These are phyloP conservation scores for Fusarium verticillioides DNA, from an alignment of 2,329 filamentous ascomycete species.

Conservation along the genomic window DNA sequence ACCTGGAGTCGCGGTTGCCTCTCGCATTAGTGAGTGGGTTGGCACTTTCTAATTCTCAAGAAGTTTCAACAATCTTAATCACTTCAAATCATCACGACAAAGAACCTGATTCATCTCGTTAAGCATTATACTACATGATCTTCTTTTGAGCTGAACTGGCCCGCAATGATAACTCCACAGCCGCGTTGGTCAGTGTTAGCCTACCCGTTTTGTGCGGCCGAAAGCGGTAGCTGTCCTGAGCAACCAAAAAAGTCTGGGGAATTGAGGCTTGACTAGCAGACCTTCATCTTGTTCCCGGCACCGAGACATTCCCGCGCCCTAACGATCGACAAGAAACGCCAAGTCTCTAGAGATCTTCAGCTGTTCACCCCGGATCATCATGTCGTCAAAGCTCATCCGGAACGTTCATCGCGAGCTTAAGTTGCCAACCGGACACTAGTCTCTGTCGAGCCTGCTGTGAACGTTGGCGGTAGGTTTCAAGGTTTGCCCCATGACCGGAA, in stretches of 20 bases:
- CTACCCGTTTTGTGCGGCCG: constrained; percentile 9
- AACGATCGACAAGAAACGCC: constrained; percentile 1
- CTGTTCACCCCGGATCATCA: constrained; percentile 1
- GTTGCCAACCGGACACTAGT: neutral
- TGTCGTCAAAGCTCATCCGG: neutral
- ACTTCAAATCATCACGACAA: too few species aligned
- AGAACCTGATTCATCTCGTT: neutral
- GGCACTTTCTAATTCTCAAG: neutral
- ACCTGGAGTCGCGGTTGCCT: neutral
- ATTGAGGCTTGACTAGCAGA: constrained; percentile 16
- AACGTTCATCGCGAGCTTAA: neutral
- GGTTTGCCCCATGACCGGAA: constrained; percentile 6
- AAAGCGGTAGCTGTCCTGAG: constrained; percentile 2
- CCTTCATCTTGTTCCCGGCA: neutral
- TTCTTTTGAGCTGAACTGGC: neutral
- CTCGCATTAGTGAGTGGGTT: too few species aligned
- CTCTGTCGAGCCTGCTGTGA: neutral
- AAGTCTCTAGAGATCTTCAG: neutral
- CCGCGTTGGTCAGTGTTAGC: neutral
- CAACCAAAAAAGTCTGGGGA: neutral
- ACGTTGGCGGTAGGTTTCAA: neutral
- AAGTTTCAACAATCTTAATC: too few species aligned
- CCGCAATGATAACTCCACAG: constrained; percentile 19
- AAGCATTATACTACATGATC: neutral
- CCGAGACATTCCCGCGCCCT: constrained; percentile 3